A percentile compares a stretch with the other conserved stretches of the same genome.
These are phyloP conservation scores for Perilla frutescens DNA, from an alignment of 257 asterid species.

Conservation along the genomic window DNA sequence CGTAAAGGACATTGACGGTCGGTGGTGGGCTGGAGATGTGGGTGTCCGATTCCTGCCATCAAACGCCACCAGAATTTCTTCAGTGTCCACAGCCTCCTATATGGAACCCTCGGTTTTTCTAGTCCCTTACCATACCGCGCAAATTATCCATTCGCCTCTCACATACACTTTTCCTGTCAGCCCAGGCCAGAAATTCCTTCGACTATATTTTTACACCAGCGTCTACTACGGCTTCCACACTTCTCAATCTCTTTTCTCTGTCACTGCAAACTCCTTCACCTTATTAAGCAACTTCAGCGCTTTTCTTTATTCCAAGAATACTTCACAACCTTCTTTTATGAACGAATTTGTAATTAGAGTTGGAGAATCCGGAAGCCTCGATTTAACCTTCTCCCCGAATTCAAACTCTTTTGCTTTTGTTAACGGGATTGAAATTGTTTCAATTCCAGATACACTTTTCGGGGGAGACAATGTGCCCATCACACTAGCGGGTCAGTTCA, in stretches of 20 bases:
- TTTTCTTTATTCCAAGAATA: not conserved
- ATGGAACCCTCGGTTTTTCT: not conserved
- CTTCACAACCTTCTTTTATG: slow-evolving; percentile 10
- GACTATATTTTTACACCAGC: slow-evolving; percentile 57
- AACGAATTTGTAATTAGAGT: slow-evolving; percentile 39
- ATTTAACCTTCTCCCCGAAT: slow-evolving; percentile 48
- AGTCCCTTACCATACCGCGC: slow-evolving; percentile 52
- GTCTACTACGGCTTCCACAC: slow-evolving; percentile 35
- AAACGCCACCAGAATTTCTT: slow-evolving; percentile 37
- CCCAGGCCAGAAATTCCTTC: slow-evolving; percentile 56
- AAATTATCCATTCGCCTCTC: slow-evolving; percentile 46
- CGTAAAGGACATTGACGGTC: slow-evolving; percentile 11
- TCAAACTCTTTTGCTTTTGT: slow-evolving; percentile 53
- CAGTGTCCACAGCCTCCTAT: slow-evolving; percentile 10
- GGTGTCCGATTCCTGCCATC: slow-evolving; percentile 37
- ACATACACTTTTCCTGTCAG: slow-evolving; percentile 52
- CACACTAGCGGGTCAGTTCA: not conserved
- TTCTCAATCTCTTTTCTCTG: slow-evolving; percentile 37
- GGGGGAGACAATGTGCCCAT: slow-evolving; percentile 20
- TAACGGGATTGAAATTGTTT: slow-evolving; percentile 70
- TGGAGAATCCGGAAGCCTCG: slow-evolving; percentile 26
- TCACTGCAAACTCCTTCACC: slow-evolving; percentile 47
- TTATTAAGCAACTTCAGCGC: slow-evolving; percentile 56
- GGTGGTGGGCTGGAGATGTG: slow-evolving; percentile 55
- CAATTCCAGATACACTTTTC: slow-evolving; percentile 48